phyloP scores from a whole-genome alignment of 2,329 filamentous ascomycete genomes.

The Elsinoe australis region DNA sequence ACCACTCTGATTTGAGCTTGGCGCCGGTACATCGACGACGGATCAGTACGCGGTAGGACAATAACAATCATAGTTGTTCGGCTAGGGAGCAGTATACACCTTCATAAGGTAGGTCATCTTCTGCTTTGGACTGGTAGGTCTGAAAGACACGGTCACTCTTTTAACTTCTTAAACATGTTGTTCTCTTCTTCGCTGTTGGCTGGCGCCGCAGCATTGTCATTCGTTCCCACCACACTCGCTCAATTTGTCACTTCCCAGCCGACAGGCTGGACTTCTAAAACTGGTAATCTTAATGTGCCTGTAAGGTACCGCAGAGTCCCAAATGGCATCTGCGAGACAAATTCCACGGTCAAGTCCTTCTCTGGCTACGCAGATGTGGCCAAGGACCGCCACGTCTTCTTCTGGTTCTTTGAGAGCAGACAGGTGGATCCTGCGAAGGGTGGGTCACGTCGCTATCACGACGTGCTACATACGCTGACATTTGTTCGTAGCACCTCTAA shows the following conservation, averaged over 20 bases:
- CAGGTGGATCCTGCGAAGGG: conserved; percentile 40
- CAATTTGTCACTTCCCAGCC: conserved; percentile 43
- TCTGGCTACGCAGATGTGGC: conserved; percentile 49
- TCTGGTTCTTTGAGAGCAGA: conserved; percentile 51
- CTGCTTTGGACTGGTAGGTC: neutral
- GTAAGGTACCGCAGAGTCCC: conserved; percentile 54
- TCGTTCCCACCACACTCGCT: conserved; percentile 15
- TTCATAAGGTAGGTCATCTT: neutral
- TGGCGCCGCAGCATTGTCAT: neutral
- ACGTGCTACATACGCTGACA: neutral
- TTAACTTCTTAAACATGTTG: neutral
- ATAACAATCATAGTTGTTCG: neutral
- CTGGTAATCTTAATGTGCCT: conserved; percentile 41
- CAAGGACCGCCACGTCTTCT: conserved; percentile 48
- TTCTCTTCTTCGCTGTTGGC: neutral
- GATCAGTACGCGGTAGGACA: neutral
- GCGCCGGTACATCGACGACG: neutral
- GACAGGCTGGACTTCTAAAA: conserved; percentile 37
- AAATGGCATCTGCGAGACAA: conserved; percentile 49
- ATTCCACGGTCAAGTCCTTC: conserved; percentile 49
- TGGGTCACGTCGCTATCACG: neutral
- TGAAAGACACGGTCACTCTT: neutral
- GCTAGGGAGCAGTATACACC: neutral
- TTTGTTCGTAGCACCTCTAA: conserved; percentile 41
- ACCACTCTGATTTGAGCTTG: neutral